Conservation (phyloP, 495 filamentous ascomycete species). For the Xylaria intraflava region DNA sequence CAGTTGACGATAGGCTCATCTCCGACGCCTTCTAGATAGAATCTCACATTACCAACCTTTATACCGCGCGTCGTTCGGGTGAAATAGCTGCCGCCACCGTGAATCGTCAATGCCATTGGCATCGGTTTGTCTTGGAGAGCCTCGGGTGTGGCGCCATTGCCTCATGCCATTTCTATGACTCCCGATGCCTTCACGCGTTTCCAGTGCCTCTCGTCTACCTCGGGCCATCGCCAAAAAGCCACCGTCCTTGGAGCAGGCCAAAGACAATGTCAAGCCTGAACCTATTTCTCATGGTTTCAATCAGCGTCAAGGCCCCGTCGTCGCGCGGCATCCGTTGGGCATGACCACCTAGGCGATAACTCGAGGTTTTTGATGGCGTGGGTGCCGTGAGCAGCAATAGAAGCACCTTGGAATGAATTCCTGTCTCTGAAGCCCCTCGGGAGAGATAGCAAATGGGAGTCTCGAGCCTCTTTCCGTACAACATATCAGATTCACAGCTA, state of each 20-base stretch:
- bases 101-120: slow-evolving; percentile 48
- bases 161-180: slow-evolving; percentile 42
- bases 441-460: too few species aligned
- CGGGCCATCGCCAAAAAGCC: slow-evolving; percentile 44
- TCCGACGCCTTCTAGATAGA: slow-evolving; percentile 39
- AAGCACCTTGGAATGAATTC: too few species aligned
- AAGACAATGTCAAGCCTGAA: slow-evolving; percentile 44
- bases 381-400: slow-evolving; percentile 38
- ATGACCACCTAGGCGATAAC: slow-evolving; percentile 23
- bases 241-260: slow-evolving; percentile 49
- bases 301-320: slow-evolving; percentile 37
- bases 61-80: slow-evolving; percentile 28
- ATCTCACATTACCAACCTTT: slow-evolving; percentile 45
- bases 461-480: too few species aligned
- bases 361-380: slow-evolving; percentile 36
- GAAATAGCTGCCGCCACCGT: slow-evolving; percentile 51
- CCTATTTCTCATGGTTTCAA: slow-evolving; percentile 38
- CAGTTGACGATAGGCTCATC: slow-evolving; percentile 26
- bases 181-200: slow-evolving; percentile 34
- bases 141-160: slow-evolving; percentile 31
- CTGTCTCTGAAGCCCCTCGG: too few species aligned
- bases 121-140: slow-evolving; percentile 22
- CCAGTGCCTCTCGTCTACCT: slow-evolving; percentile 32
- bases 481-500: too few species aligned
- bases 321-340: slow-evolving; percentile 30